Evolutionary conservation across 164 flowering plant genomes (phyloP), one percentile per base, ranked within the genome.

Genomic region (Pachysandra terminalis): DNA sequence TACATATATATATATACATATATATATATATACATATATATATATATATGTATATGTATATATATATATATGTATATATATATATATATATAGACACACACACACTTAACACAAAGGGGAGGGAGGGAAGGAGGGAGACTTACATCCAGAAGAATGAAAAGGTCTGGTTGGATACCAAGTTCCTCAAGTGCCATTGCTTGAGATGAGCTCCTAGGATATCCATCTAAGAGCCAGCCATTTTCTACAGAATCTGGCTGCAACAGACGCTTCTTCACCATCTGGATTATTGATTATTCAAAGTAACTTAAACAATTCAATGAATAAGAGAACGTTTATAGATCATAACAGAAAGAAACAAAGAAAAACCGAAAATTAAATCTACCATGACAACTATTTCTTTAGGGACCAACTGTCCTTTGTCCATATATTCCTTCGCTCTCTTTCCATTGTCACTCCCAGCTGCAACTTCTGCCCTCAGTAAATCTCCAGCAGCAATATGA

Each of bases 161-260:
- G 76, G 71, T 96, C 91, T 1, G 99, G 98, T 64, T 76, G 76
- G 72, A 96, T 86, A 9, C 87, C 88, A 71, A 85, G 81, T 53
- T 79, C 81, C 79, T 82, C 79, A 51, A 96, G 86, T 24, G 97
- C 98, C 69, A 68, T 74, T 37, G 99, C 97, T 81, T 96, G 99
- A 22, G 99, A 96, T 72, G 58, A 74, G 80, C 99, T 96, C 73
- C 99, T 78, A 14, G 98, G 99, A 58, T 93, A 96, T 75, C 99
- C 99, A 86, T 96, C 99, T 75, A 96, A 84, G 76, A 96, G 98
- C 99, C 99, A 96, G 10, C 99, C 99, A 24, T 82, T 86, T 74
- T 86, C 87, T 69, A 62, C 80, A 66, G 98, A 88, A 80, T 96
- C 98, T 24, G 81, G 75, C 73, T 80, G 83, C 41, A 67, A 73